phyloP scores from a whole-genome alignment of 116 monocot species.

The Zostera marina region DNA sequence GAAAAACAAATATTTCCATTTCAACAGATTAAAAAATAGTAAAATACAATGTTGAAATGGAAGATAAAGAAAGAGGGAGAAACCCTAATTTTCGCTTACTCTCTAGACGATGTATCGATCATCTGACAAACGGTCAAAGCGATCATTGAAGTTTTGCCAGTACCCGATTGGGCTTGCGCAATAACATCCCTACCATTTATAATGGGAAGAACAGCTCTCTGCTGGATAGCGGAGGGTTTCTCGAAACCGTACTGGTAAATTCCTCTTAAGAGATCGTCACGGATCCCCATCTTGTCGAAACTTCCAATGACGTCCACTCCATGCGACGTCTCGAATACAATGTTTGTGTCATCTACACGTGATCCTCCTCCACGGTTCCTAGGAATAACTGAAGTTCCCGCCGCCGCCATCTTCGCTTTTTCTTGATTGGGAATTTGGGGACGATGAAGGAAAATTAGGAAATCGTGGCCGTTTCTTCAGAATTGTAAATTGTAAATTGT shows the following conservation, averaged over 20 bases:
- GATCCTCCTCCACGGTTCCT: slow-evolving; percentile 10
- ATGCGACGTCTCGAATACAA: slow-evolving; percentile 77
- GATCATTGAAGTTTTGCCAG: slow-evolving; percentile 99
- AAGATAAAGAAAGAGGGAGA: too few relatives aligned
- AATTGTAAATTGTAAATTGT: too few relatives aligned
- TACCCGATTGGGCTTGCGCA: slow-evolving; percentile 96
- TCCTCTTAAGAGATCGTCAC: slow-evolving; percentile 76
- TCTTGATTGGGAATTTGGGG: too few relatives aligned
- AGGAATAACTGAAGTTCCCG: slow-evolving; percentile 6
- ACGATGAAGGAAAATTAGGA: too few relatives aligned
- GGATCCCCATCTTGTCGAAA: slow-evolving; percentile 96
- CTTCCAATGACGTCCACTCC: slow-evolving; percentile 77
- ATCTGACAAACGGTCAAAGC: slow-evolving; percentile 86
- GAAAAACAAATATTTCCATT: too few relatives aligned
- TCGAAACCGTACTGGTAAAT: slow-evolving; percentile 91
- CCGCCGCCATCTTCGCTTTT: neutral
- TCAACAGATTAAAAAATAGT: too few relatives aligned
- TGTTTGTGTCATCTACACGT: slow-evolving; percentile 19
- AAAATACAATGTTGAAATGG: too few relatives aligned
- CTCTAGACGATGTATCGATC: slow-evolving; percentile 60
- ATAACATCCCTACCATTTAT: slow-evolving; percentile 79
- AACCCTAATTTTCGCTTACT: slow-evolving; percentile 21
- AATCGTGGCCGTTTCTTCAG: too few relatives aligned
- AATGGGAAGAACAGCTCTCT: slow-evolving; percentile 83
- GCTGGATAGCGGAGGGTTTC: slow-evolving; percentile 98